Conservation (phyloP, 202 grass and related monocot genomes). For the Dendrocalamus latiflorus region DNA sequence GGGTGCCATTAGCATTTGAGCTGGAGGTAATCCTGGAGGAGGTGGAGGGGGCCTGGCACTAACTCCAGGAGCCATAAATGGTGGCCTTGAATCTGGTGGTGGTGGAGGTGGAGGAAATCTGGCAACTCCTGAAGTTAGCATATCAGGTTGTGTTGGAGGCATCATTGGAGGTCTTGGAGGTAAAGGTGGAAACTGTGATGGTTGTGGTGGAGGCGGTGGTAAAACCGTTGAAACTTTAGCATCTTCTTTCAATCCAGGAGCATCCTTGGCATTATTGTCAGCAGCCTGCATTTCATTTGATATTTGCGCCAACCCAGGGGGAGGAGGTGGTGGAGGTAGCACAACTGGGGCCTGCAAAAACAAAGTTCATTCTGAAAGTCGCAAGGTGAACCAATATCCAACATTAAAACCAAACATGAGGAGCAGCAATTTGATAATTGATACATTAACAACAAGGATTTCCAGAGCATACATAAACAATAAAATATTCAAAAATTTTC, state of each 20-base stretch:
- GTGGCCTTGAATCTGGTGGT: constrained; percentile 55
- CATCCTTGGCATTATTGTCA: constrained; percentile 26
- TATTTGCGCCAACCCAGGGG: constrained; percentile 55
- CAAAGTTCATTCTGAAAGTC: constrained; percentile 22
- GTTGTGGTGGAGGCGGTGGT: constrained; percentile 49
- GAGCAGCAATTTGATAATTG: background rate
- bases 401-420: background rate
- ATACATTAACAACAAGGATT: background rate
- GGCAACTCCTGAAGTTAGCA: constrained; percentile 52
- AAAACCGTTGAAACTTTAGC: constrained; percentile 41
- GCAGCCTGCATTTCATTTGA: constrained; percentile 37
- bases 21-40: constrained; percentile 59
- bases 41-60: constrained; percentile 50
- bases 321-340: constrained; percentile 66
- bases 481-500: background rate
- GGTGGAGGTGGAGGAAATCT: constrained; percentile 77
- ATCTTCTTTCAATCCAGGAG: constrained; percentile 42
- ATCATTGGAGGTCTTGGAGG: constrained; percentile 42
- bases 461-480: background rate
- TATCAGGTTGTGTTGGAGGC: constrained; percentile 56
- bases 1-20: constrained; percentile 54
- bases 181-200: constrained; percentile 48
- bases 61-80: constrained; percentile 60
- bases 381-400: background rate
- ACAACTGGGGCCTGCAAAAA: constrained; percentile 44